A percentile compares a stretch with the other conserved stretches of the same genome.
phyloP scores from a whole-genome alignment of 257 asterid species.

The Leptodermis oblonga region DNA sequence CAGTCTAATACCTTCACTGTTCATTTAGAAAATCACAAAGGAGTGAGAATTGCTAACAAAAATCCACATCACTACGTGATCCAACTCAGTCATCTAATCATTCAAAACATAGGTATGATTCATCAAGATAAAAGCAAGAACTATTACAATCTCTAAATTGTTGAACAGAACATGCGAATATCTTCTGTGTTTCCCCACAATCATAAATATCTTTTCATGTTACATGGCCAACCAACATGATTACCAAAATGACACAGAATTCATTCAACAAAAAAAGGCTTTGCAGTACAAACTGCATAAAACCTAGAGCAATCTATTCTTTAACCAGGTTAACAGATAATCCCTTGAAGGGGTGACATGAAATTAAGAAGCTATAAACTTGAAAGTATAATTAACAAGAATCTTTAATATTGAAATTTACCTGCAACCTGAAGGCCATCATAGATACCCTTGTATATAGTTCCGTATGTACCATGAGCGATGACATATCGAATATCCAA shows the following conservation, averaged over 20 bases:
- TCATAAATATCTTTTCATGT: neutral
- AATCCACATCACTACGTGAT: neutral
- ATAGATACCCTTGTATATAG: slow-evolving; percentile 48
- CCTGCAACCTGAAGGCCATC: slow-evolving; percentile 65
- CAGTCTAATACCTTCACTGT: slow-evolving; percentile 70
- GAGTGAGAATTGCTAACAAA: slow-evolving; percentile 14
- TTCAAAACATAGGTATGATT: neutral
- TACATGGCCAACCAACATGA: neutral
- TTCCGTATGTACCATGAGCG: slow-evolving; percentile 66
- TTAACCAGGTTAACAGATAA: neutral
- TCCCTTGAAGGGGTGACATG: neutral
- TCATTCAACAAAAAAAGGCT: too few species aligned
- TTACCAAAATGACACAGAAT: neutral
- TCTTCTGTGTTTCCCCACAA: neutral
- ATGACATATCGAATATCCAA: slow-evolving; percentile 48
- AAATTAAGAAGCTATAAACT: neutral
- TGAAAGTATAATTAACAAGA: neutral
- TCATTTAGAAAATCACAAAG: slow-evolving; percentile 10
- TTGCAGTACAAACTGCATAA: neutral
- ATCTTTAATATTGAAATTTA: slow-evolving; percentile 5
- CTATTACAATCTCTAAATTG: neutral
- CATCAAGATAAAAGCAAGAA: neutral
- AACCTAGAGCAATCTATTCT: too few species aligned
- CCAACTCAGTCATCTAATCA: neutral
- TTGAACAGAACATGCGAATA: neutral